Evolutionary conservation across 1,139 yeast species (phyloP).

Genomic region (Chernovozyma sophiae-reginae): DNA sequence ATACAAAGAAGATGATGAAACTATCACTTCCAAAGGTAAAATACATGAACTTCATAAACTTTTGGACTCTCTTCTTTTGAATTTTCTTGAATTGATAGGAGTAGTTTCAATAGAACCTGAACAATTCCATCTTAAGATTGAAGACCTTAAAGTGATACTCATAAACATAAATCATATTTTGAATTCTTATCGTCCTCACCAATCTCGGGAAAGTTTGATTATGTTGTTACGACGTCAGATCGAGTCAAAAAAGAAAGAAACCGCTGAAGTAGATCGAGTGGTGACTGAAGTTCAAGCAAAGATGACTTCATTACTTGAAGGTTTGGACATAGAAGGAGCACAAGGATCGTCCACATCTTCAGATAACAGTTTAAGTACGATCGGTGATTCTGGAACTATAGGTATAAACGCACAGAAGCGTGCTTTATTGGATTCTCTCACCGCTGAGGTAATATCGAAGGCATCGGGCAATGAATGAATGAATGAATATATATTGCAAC

Average conservation of each 20-base stretch:
- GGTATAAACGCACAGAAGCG: too few relatives aligned
- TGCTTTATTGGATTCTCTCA: too few relatives aligned
- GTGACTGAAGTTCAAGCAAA: constrained; percentile 41
- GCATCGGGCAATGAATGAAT: too few relatives aligned
- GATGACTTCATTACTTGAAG: constrained; percentile 26
- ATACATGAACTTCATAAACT: constrained; percentile 66
- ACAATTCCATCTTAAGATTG: constrained; percentile 60
- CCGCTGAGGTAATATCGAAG: too few relatives aligned
- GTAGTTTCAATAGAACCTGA: constrained; percentile 68
- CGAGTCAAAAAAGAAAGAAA: constrained; percentile 49
- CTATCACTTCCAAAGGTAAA: constrained; percentile 48
- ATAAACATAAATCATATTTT: constrained; percentile 81
- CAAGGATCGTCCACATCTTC: too few relatives aligned
- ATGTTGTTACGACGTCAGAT: constrained; percentile 65
- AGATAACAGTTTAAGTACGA: too few relatives aligned
- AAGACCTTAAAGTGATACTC: constrained; percentile 66
- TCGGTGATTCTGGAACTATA: too few relatives aligned
- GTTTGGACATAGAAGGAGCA: neutral
- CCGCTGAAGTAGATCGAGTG: constrained; percentile 44
- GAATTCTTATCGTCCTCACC: constrained; percentile 87
- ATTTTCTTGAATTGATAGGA: constrained; percentile 71
- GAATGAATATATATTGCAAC: too few relatives aligned
- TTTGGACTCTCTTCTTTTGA: constrained; percentile 62
- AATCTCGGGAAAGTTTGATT: constrained; percentile 75
- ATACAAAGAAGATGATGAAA: constrained; percentile 46